Base-by-base conservation (phyloP, 768 basidiomycete genomes). In the Candolleomyces aberdarensis region DNA sequence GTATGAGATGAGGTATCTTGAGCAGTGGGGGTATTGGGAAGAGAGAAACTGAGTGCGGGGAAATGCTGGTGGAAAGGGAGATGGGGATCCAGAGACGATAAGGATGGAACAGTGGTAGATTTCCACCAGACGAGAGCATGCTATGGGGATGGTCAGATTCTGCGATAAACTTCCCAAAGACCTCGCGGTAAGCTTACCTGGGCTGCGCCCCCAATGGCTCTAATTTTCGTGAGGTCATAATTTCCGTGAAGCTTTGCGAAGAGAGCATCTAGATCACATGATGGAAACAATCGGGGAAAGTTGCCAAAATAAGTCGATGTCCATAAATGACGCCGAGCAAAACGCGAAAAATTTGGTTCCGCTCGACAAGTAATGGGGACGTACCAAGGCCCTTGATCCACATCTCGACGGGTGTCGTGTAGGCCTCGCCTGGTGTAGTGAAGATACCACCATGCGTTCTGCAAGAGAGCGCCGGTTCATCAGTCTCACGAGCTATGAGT, bases 91-190 rank as follows among this genome's bases (percentile, higher is more conserved):
- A 93, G 77, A 17, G 85, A 82, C 22, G 89, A 88, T 57, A 94
- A 78, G 8, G 85, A 86, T 14, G 87, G 85, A 13, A 90, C 82
- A 10, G 90, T 83, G 8, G 86, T 88, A 1, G 89, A 86, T 74
- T 91, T 91, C 90, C 91, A 93, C 89, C 91, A 93, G 44, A 94
- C 91, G 19, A 92, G 78, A 3, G 90, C 89, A 69, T 88, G 86
- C 85, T 80, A 41, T 49, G 36, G 36, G 36, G 43, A 54, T 78
- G 61, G 56, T 55, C 19, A 32, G 15, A 39, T 41, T 56, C 29
- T 36, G n/a, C 19, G 1, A 44, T 49, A 17, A 59, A 59, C 53
- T 51, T 9, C 36, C 40, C 36, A 57, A 52, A 26, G 59, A 78
- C 3, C 26, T 26, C 26, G 26, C 26, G 26, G 26, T 26, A n/a